phyloP scores from a whole-genome alignment of 2,329 filamentous ascomycete species.

The Atkinsonella texensis region DNA sequence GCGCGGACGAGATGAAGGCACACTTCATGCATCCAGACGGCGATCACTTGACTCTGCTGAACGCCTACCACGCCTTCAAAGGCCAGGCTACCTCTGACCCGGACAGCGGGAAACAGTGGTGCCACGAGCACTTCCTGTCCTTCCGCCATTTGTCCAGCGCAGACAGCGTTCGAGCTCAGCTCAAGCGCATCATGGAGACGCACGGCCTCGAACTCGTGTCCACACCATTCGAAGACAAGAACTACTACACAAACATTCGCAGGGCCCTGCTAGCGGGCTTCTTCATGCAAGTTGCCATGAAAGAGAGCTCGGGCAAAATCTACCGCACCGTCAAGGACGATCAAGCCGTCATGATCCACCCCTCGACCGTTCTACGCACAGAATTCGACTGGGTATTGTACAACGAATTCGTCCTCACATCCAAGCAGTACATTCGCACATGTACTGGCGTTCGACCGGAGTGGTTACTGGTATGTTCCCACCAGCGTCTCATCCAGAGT shows the following conservation, averaged over 20 bases:
- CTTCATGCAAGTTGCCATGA: slow-evolving; percentile 99
- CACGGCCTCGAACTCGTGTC: slow-evolving; percentile 75
- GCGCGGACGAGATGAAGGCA: slow-evolving; percentile 94
- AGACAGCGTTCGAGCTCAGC: slow-evolving; percentile 84
- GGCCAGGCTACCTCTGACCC: slow-evolving; percentile 46
- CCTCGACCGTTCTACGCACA: slow-evolving; percentile 75
- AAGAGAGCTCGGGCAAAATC: slow-evolving; percentile 74
- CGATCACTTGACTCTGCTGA: slow-evolving; percentile 90
- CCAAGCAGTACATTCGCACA: slow-evolving; percentile 94
- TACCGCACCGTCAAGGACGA: slow-evolving; percentile 97
- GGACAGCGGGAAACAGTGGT: slow-evolving; percentile 75
- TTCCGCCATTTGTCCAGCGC: slow-evolving; percentile 80
- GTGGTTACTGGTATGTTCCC: slow-evolving; percentile 67
- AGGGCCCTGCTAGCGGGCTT: slow-evolving; percentile 86
- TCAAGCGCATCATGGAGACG: slow-evolving; percentile 95
- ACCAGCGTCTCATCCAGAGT: neutral
- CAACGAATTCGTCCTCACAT: slow-evolving; percentile 95
- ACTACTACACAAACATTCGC: slow-evolving; percentile 96
- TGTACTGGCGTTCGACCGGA: slow-evolving; percentile 87
- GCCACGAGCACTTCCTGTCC: slow-evolving; percentile 91
- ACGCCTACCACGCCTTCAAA: slow-evolving; percentile 98
- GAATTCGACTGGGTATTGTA: slow-evolving; percentile 97
- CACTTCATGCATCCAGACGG: slow-evolving; percentile 88
- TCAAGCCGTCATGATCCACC: slow-evolving; percentile 85
- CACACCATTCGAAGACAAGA: slow-evolving; percentile 86